Base-by-base conservation (phyloP, 345 rosid genomes). In the Isatis tinctoria region DNA sequence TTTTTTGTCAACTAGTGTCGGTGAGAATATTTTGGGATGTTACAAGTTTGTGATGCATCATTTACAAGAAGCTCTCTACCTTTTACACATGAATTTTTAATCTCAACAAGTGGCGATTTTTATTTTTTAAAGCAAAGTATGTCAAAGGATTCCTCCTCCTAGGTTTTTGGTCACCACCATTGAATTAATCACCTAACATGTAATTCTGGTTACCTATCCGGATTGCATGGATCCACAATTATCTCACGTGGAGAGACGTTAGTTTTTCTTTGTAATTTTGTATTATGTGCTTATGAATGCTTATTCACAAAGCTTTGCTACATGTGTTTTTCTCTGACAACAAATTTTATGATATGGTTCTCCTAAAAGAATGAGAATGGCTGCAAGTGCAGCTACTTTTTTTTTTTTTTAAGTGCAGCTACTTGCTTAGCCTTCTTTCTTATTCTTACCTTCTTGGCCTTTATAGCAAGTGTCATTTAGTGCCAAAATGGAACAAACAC, bases 341-440 rank as follows among this genome's bases (percentile, higher is more conserved):
- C 24, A 1, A 28, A 28, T 28, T 28, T 28, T 0, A 28, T 28
- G 1, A 28, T 28, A 28, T 28, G 24, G 24, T 22, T n/a, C n/a
- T n/a, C 70, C 57, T 51, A 73, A 53, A 20, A 73, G 56, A 44
- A 45, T 63, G 32, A 40, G 45, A 22, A 73, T 63, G 52, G 76
- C 70, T 17, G 32, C 5, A 18, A 18, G 47, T 63, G 76, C 70
- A 51, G 56, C 76, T 40, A 51, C 43, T 53, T 41, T n/a, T n/a
- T n/a, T n/a, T n/a, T n/a, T n/a, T n/a, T n/a, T n/a, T n/a, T n/a
- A 18, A 18, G 47, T 63, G 76, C 70, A 51, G 56, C 76, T 40
- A 51, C 43, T 53, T 41, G 44, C 45, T 63, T 64, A 39, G 56
- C 70, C 70, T 14, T 63, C 76, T 41, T 73, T 73, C 27, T 63